Percentiles rank a stretch among this genome's conserved stretches.
These are phyloP conservation scores for Dactylellina sp. DNA, from an alignment of 2,329 filamentous ascomycete genomes.

Conservation along the genomic window DNA sequence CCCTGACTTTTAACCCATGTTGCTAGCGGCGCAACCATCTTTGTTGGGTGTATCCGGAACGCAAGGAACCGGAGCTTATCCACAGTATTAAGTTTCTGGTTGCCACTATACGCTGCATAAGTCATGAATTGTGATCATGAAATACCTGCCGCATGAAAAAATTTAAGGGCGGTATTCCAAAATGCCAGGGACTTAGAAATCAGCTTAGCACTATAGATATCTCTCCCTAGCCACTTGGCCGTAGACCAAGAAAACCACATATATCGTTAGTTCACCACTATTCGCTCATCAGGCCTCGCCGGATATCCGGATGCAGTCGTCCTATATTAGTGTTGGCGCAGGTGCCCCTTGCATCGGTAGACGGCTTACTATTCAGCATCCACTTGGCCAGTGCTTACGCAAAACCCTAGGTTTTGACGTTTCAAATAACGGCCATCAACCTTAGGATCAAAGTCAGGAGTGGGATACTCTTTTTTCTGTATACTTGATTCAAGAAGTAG, in stretches of 20 bases:
- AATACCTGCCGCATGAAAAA: not conserved
- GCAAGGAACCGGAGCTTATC: conserved; percentile 41
- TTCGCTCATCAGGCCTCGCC: not conserved
- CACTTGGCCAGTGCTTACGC: not conserved
- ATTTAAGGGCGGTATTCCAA: not conserved
- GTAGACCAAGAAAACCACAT: not conserved
- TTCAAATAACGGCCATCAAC: conserved; percentile 1
- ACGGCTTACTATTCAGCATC: not conserved
- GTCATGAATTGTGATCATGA: conserved; percentile 12
- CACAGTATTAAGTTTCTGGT: conserved; percentile 8
- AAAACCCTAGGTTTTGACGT: not conserved
- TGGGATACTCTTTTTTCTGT: not conserved
- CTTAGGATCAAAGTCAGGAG: conserved; percentile 11
- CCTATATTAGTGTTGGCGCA: conserved; percentile 3
- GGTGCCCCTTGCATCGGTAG: conserved; percentile 11
- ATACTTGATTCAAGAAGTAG: not conserved
- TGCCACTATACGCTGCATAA: conserved; percentile 1
- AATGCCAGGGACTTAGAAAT: not conserved
- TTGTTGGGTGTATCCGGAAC: conserved; percentile 29
- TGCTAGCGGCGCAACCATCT: conserved; percentile 23
- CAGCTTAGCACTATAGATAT: not conserved
- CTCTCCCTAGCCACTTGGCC: not conserved
- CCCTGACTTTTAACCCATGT: conserved; percentile 18
- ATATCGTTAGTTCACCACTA: no score
- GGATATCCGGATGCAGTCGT: conserved; percentile 3